Base-by-base conservation (phyloP, 352 stramenopile species). In the Phytophthora colocasiae region DNA sequence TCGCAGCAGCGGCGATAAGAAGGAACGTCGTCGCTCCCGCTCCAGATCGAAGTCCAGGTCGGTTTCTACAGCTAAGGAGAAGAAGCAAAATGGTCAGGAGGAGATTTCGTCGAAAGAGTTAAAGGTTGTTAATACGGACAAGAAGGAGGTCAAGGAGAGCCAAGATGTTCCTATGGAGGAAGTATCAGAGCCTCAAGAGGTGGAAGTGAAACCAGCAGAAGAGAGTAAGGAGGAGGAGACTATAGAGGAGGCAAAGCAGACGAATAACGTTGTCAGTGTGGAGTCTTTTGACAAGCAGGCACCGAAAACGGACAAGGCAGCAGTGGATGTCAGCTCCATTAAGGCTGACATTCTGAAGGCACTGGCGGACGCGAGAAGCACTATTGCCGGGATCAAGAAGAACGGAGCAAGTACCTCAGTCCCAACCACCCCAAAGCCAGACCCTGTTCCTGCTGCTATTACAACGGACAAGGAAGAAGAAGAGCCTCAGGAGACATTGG, bases 291-390 rank as follows among this genome's bases (percentile, higher is more conserved):
- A 41, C 39, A 58, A 71, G 32, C 54, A 61, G 54, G 27, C 59
- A 14, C 17, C 15, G 7, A 24, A 38, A 11, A 26, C n/a, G 8
- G 41, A 65, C 26, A 62, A 71, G 40, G 50, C 71, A 49, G 36
- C 61, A 2, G 57, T 95, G 14, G 77, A 96, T 53, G 84, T 94
- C 32, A 83, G 67, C 22, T 82, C 84, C 0, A 93, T 96, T 58
- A 94, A 96, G 65, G 73, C 82, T 57, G 73, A 94, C 48, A 89
- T 96, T 46, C 50, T 96, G 6, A 94, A 93, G 54, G 87, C 83
- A 5, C 55, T 96, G 24, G 86, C 85, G 3, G 79, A 92, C 29
- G 87, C 87, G 6, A 76, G 87, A 39, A 93, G 72, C 49, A 85
- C 85, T 11, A 92, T 95, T 46, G 84, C 83, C 6, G 87, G 63